A percentile compares a stretch with the other conserved stretches of the same genome.
These are phyloP conservation scores for Moricandia moricandioides DNA, from an alignment of 345 rosid species.

Conservation along the genomic window DNA sequence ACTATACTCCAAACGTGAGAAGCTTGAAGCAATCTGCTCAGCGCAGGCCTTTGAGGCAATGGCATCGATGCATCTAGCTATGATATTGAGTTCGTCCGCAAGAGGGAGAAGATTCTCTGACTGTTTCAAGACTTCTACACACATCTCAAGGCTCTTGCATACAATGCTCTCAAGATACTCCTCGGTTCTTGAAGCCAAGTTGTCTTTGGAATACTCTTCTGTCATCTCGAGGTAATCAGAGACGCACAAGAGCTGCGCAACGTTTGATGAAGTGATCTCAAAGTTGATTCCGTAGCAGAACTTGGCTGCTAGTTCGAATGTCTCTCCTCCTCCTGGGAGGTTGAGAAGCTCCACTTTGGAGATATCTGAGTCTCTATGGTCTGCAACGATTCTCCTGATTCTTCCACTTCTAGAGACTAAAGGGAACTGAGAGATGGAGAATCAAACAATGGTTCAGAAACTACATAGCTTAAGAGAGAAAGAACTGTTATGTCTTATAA, in stretches of 20 bases:
- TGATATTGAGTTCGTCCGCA: constrained; percentile 81
- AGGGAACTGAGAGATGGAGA: constrained; percentile 63
- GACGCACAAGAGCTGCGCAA: constrained; percentile 75
- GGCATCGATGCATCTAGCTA: constrained; percentile 80
- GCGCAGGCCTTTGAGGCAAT: constrained; percentile 90
- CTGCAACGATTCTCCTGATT: constrained; percentile 76
- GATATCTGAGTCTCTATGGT: constrained; percentile 82
- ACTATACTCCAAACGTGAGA: constrained; percentile 91
- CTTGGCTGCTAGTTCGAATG: constrained; percentile 87
- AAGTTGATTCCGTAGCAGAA: constrained; percentile 93
- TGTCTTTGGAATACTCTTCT: constrained; percentile 83
- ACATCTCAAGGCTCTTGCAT: constrained; percentile 84
- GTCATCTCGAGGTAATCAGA: constrained; percentile 97
- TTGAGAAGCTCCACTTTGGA: constrained; percentile 89
- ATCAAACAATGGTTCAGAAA: background rate
- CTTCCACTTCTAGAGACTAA: constrained; percentile 88
- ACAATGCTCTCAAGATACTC: constrained; percentile 84
- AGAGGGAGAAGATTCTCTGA: constrained; percentile 88
- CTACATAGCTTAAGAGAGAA: background rate
- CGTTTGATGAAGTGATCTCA: constrained; percentile 82
- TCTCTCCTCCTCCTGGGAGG: constrained; percentile 83
- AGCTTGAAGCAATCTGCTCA: constrained; percentile 94
- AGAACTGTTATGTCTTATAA: background rate
- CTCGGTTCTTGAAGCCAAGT: constrained; percentile 80
- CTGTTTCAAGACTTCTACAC: constrained; percentile 82